Percentiles rank a stretch among this genome's conserved stretches.
phyloP scores from a whole-genome alignment of 2,329 filamentous ascomycete species.

The Fusarium pseudocircinatum region DNA sequence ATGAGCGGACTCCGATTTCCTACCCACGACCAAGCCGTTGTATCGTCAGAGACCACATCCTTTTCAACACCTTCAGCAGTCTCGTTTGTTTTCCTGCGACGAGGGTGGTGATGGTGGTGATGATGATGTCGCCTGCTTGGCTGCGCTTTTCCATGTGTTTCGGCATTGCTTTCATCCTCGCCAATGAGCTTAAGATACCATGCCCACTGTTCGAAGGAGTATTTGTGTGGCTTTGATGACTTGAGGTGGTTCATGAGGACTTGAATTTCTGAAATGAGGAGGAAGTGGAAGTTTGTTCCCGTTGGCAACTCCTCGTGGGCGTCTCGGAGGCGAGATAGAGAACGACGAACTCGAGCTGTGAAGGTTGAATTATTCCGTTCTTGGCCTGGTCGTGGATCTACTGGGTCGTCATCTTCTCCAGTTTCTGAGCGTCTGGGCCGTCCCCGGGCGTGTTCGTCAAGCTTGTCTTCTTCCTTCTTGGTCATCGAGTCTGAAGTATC shows the following conservation, averaged over 20 bases:
- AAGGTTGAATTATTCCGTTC: slow-evolving; percentile 30
- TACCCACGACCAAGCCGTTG: slow-evolving; percentile 74
- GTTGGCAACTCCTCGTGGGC: slow-evolving; percentile 52
- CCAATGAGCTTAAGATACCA: slow-evolving; percentile 84
- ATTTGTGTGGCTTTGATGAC: slow-evolving; percentile 67
- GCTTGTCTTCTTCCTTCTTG: slow-evolving; percentile 16
- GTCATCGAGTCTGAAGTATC: not conserved
- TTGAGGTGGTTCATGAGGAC: slow-evolving; percentile 70
- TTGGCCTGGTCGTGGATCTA: slow-evolving; percentile 31
- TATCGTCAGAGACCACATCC: slow-evolving; percentile 41
- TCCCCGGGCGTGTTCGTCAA: slow-evolving; percentile 8
- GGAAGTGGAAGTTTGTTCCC: slow-evolving; percentile 64
- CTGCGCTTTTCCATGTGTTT: slow-evolving; percentile 58
- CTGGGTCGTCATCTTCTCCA: not conserved
- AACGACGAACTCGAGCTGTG: slow-evolving; percentile 50
- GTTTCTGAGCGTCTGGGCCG: slow-evolving; percentile 3
- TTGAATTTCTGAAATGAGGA: slow-evolving; percentile 78
- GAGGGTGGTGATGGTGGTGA: not conserved
- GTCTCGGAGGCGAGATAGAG: slow-evolving; percentile 49
- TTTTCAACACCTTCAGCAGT: not conserved
- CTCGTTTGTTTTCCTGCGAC: not conserved
- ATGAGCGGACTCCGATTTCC: slow-evolving; percentile 75
- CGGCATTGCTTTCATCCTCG: slow-evolving; percentile 65
- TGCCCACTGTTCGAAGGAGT: slow-evolving; percentile 86
- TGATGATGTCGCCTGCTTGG: slow-evolving; percentile 39